phyloP scores from a whole-genome alignment of 805 yeast species.

The Zygosaccharomyces kombuchaensis region DNA sequence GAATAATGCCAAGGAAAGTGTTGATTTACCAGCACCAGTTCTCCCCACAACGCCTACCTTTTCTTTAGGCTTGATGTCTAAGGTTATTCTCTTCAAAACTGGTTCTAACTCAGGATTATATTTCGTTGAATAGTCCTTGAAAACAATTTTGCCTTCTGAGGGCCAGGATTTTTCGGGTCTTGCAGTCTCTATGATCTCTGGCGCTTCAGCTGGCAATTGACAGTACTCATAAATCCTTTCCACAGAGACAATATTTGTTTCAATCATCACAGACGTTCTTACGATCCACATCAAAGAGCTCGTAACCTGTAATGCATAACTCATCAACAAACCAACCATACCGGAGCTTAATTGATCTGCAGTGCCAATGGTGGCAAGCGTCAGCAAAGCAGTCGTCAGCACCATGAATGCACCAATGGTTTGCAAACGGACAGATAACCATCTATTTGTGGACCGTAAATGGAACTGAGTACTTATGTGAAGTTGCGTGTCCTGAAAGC shows the following conservation, averaged over 20 bases:
- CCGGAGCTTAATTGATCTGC: conserved; percentile 49
- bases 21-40: conserved; percentile 73
- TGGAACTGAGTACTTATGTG: conserved; percentile 46
- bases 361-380: conserved; percentile 39
- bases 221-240: conserved; percentile 64
- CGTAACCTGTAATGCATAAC: conserved; percentile 57
- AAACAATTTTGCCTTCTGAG: conserved; percentile 43
- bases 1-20: conserved; percentile 57
- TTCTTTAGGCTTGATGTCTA: conserved; percentile 50
- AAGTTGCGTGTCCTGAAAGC: conserved; percentile 47
- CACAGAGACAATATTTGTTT: conserved; percentile 59
- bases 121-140: conserved; percentile 51
- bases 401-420: conserved; percentile 56
- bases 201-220: conserved; percentile 43
- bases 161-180: conserved; percentile 55
- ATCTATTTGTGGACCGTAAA: conserved; percentile 54
- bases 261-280: conserved; percentile 58
- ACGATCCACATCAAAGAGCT: conserved; percentile 52
- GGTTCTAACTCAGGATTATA: conserved; percentile 58
- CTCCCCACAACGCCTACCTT: conserved; percentile 73
- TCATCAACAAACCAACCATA: conserved; percentile 60
- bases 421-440: conserved; percentile 61
- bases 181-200: conserved; percentile 42
- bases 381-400: conserved; percentile 46
- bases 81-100: conserved; percentile 46